These are phyloP conservation scores for Rhododendron henanense DNA, from an alignment of 148 eudicot genomes.

Conservation along the genomic window DNA sequence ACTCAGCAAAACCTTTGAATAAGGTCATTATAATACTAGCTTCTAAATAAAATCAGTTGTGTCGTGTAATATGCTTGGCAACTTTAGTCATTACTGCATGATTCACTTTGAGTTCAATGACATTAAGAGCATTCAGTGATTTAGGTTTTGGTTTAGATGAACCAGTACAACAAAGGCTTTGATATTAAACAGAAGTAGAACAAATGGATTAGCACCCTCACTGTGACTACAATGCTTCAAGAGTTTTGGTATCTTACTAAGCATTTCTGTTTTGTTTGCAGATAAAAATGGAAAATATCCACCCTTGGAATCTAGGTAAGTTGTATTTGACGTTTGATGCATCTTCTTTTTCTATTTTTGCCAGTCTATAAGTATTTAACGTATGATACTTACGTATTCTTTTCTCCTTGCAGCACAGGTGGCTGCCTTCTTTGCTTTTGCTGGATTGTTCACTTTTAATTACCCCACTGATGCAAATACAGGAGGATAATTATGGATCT, in stretches of 20 bases:
- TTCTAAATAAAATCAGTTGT: not conserved
- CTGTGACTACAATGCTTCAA: not conserved
- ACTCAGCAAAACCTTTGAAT: too few species aligned
- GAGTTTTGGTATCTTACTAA: not conserved
- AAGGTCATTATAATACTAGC: not conserved
- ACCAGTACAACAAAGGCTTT: not conserved
- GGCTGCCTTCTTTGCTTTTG: conserved; percentile 14
- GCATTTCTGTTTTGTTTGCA: not conserved
- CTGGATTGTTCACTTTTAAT: conserved; percentile 9
- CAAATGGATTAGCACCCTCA: not conserved
- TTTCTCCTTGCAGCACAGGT: conserved; percentile 49
- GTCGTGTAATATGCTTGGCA: not conserved
- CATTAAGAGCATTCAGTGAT: not conserved
- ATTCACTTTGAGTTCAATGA: not conserved
- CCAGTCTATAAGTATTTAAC: not conserved
- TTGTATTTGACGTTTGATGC: not conserved
- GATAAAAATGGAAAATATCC: conserved; percentile 18
- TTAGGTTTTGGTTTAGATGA: not conserved
- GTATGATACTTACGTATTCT: not conserved
- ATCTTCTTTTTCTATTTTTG: not conserved
- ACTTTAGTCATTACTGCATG: not conserved
- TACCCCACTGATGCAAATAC: not conserved
- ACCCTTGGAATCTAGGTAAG: conserved; percentile 13
- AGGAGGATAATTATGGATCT: conserved; percentile 4
- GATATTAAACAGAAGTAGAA: not conserved